These are phyloP conservation scores for Fraxinus excelsior DNA, from an alignment of 257 asterid species.

Conservation along the genomic window DNA sequence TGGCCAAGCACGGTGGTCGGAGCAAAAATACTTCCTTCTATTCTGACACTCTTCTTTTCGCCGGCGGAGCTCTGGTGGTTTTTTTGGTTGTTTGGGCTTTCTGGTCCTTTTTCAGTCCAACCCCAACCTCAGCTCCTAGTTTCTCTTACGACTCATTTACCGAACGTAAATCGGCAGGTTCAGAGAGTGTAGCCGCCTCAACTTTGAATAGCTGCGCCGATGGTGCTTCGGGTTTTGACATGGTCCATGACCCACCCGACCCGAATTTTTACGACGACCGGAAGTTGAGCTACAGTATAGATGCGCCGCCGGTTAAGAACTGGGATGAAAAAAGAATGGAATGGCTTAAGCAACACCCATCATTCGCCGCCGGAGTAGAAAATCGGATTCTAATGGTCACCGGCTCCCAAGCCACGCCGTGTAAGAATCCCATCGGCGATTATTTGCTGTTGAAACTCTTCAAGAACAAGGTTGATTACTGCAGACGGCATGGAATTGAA, in stretches of 20 bases:
- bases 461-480: conserved; percentile 94
- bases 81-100: conserved; percentile 54
- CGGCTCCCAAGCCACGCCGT: conserved; percentile 84
- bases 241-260: conserved; percentile 55
- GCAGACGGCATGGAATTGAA: conserved; percentile 84
- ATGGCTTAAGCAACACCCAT: conserved; percentile 81
- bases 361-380: conserved; percentile 49
- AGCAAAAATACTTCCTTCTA: conserved; percentile 39
- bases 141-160: conserved; percentile 32
- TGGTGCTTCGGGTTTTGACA: conserved; percentile 20
- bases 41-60: conserved; percentile 47
- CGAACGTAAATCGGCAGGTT: conserved; percentile 12
- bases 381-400: conserved; percentile 71
- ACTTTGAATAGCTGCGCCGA: conserved; percentile 16
- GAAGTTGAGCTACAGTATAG: conserved; percentile 59
- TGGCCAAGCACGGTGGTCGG: conserved; percentile 46
- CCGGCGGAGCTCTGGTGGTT: conserved; percentile 52
- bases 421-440: conserved; percentile 86
- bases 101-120: conserved; percentile 51
- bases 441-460: conserved; percentile 68
- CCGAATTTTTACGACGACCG: conserved; percentile 84
- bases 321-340: conserved; percentile 78
- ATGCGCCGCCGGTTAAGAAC: conserved; percentile 48
- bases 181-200: neutral
- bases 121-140: conserved; percentile 16